Base-by-base conservation (phyloP, 805 yeast genomes). In the Crinitomyces ghanaensis region DNA sequence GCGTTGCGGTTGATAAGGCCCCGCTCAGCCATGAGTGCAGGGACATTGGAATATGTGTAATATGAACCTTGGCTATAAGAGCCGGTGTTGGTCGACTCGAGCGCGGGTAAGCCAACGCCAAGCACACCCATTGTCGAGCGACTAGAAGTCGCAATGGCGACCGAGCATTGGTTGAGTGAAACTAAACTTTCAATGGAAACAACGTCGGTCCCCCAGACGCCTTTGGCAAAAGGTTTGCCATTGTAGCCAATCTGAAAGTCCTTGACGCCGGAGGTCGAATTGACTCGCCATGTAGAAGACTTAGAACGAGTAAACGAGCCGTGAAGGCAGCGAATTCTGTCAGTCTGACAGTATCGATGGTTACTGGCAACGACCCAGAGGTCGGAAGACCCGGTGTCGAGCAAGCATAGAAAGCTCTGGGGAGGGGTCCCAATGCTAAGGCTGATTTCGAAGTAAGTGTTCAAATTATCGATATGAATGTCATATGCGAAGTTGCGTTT, bases 141-240 rank as follows among this genome's bases (percentile, higher is more conserved):
- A 20, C 52, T 48, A 0, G 85, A 76, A 2, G 86, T 91, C 2
- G 86, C 79, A 44, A 80, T 91, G n/a, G 80, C 57, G 31, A 75
- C 60, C 5, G 77, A 74, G 9, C 62, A 60, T 19, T 78, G 63
- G 3, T 57, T n/a, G n/a, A n/a, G n/a, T n/a, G n/a, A n/a, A n/a
- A n/a, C n/a, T n/a, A n/a, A n/a, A n/a, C n/a, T n/a, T n/a, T n/a
- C n/a, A n/a, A 82, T 46, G 2, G 46, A 41, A 5, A 37, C 31
- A 35, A 31, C 35, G 20, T 39, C 38, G 2, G 40, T 38, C 8
- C 40, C 42, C 42, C 42, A 41, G 7, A 18, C 26, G 18, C 45
- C 45, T 4, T 18, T 26, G 13, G 40, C 40, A 39, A 51, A 62
- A 6, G 41, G 24, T 11, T 38, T 37, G 16, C 24, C 35, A 13